Conservation (phyloP, 169 alveolate species). For the Babesia bovis region DNA sequence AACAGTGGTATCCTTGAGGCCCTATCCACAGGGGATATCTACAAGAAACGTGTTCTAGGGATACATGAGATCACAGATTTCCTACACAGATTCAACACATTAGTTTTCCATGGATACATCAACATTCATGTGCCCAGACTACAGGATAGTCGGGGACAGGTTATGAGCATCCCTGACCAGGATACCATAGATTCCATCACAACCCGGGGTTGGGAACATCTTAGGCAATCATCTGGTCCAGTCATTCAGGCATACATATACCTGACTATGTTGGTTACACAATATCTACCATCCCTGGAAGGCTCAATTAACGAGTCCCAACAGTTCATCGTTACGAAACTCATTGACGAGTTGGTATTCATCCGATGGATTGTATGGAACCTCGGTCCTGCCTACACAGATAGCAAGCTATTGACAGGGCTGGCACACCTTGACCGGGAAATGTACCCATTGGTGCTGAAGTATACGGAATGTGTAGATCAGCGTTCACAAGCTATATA, state of each 20-base stretch:
- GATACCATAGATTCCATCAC: too few relatives aligned
- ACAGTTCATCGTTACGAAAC: too few relatives aligned
- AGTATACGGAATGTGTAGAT: background rate
- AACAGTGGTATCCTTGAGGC: background rate
- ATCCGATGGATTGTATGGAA: background rate
- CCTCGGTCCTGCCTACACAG: background rate
- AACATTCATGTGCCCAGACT: background rate
- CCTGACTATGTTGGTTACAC: too few relatives aligned
- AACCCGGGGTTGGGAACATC: too few relatives aligned
- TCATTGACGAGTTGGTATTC: constrained; percentile 10
- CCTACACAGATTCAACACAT: constrained; percentile 4
- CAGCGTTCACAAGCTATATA: background rate
- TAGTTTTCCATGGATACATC: background rate
- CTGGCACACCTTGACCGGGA: background rate
- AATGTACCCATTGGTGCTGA: background rate
- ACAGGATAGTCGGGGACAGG: too few relatives aligned
- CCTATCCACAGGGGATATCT: too few relatives aligned
- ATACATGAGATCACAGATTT: background rate
- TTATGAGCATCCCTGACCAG: too few relatives aligned
- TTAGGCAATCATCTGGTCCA: too few relatives aligned
- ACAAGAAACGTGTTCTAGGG: background rate
- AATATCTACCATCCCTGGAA: too few relatives aligned
- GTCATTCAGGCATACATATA: too few relatives aligned
- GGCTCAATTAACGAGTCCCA: too few relatives aligned
- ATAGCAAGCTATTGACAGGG: background rate